Evolutionary conservation across 495 filamentous ascomycete species (phyloP).

Genomic region (Xylaria grammica): DNA sequence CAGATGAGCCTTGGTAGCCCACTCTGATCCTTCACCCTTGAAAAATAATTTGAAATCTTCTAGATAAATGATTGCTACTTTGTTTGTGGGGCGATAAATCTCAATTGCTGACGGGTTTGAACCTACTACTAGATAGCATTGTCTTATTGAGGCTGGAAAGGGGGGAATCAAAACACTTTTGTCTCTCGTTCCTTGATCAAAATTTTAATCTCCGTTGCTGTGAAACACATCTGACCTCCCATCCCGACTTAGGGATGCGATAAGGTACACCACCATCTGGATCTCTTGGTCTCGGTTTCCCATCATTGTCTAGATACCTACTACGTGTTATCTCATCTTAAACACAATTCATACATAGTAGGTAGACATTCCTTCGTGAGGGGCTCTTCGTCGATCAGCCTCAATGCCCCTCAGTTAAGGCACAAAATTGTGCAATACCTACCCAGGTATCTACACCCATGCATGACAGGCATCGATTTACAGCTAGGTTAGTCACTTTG

Average conservation of each 20-base stretch:
- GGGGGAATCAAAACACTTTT: neutral
- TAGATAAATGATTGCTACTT: neutral
- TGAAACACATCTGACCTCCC: too few relatives aligned
- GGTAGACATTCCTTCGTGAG: too few relatives aligned
- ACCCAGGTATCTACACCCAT: too few relatives aligned
- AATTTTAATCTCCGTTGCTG: neutral
- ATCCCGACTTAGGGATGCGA: neutral
- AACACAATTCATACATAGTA: too few relatives aligned
- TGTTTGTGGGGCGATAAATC: slow-evolving; percentile 7
- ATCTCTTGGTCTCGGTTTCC: too few relatives aligned
- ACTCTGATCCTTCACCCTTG: slow-evolving; percentile 2
- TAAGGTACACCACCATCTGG: neutral
- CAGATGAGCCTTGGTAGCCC: neutral
- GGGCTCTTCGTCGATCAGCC: too few relatives aligned
- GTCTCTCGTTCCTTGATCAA: neutral
- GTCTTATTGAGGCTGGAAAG: neutral
- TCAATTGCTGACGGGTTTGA: slow-evolving; percentile 12
- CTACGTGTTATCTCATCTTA: too few relatives aligned
- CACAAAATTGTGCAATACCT: too few relatives aligned
- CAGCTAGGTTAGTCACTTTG: too few relatives aligned
- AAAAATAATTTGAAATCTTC: slow-evolving; percentile 18
- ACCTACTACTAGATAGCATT: neutral
- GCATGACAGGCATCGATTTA: too few relatives aligned
- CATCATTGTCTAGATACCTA: too few relatives aligned
- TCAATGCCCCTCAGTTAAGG: too few relatives aligned